phyloP scores from a whole-genome alignment of 1,284 basidiomycete genomes.

The Coniferiporia weirii region DNA sequence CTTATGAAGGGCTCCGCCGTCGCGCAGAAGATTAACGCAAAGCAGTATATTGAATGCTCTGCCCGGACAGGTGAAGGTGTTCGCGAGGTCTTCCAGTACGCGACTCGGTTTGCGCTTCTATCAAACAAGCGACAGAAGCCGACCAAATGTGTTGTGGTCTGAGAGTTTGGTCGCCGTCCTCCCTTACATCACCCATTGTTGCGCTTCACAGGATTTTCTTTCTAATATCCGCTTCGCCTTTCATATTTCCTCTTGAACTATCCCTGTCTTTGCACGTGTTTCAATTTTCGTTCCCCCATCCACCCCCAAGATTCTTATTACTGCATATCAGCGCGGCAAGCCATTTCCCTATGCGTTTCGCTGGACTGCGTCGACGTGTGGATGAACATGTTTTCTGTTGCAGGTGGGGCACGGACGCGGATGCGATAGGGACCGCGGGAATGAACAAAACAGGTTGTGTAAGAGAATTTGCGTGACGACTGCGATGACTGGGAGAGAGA shows the following conservation, averaged over 20 bases:
- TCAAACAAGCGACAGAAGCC: conserved; percentile 39
- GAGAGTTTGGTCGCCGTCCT: conserved; percentile 17
- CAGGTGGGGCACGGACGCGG: too few relatives aligned
- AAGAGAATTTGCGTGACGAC: too few relatives aligned
- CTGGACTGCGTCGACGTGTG: too few relatives aligned
- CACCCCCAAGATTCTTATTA: background rate
- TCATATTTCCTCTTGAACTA: background rate
- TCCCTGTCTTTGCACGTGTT: background rate
- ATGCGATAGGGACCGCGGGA: too few relatives aligned
- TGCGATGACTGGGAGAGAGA: too few relatives aligned
- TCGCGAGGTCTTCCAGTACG: conserved; percentile 88
- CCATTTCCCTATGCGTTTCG: too few relatives aligned
- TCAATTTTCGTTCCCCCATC: background rate
- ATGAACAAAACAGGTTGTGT: too few relatives aligned
- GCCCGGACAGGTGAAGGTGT: conserved; percentile 89
- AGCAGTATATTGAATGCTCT: conserved; percentile 87
- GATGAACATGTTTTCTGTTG: too few relatives aligned
- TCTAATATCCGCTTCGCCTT: background rate
- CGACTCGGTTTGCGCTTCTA: conserved; percentile 76
- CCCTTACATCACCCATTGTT: background rate
- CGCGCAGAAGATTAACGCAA: conserved; percentile 84
- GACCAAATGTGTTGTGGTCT: conserved; percentile 50
- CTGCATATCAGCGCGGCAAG: too few relatives aligned
- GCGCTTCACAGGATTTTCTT: background rate
- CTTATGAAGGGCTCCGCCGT: conserved; percentile 71